Evolutionary conservation across 2,329 filamentous ascomycete species (phyloP).

Genomic region (Basipetospora chlamydospora): DNA sequence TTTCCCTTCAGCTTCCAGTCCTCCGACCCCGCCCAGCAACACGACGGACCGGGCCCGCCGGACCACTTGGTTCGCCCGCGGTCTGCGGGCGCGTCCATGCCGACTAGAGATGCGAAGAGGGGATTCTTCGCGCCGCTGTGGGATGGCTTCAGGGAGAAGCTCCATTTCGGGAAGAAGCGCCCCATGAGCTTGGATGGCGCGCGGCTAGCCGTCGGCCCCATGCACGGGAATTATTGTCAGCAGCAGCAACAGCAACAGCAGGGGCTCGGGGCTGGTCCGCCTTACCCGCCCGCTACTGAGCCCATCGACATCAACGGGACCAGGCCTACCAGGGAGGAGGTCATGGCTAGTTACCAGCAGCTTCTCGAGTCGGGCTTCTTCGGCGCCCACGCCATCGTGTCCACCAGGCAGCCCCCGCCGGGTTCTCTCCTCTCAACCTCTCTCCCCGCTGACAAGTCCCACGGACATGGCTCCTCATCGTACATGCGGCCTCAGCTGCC

Average conservation of each 20-base stretch:
- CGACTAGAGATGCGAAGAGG: no score
- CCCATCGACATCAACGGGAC: slow-evolving; percentile 7
- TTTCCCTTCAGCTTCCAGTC: background rate
- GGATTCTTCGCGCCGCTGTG: no score
- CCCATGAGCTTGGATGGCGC: slow-evolving; percentile 10
- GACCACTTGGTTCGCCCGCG: background rate
- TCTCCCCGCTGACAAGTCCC: slow-evolving; percentile 5
- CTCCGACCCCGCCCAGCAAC: background rate
- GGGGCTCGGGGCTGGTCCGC: slow-evolving; percentile 1
- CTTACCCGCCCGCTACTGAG: slow-evolving; percentile 3
- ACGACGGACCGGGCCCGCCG: background rate
- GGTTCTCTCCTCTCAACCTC: slow-evolving; percentile 6
- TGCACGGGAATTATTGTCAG: no score
- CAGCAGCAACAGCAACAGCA: background rate
- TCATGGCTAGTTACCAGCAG: slow-evolving; percentile 40
- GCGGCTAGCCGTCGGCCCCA: no score
- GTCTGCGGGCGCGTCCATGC: background rate
- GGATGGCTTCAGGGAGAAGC: slow-evolving; percentile 5
- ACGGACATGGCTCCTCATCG: slow-evolving; percentile 6
- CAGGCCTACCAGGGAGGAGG: slow-evolving; percentile 26
- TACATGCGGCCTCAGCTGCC: slow-evolving; percentile 7
- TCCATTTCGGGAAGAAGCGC: slow-evolving; percentile 7
- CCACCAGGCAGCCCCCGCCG: slow-evolving; percentile 31
- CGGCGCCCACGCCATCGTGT: slow-evolving; percentile 40
- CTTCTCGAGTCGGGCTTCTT: slow-evolving; percentile 45